phyloP scores from a whole-genome alignment of 2,329 filamentous ascomycete genomes.

The Penicillium corylophilum region DNA sequence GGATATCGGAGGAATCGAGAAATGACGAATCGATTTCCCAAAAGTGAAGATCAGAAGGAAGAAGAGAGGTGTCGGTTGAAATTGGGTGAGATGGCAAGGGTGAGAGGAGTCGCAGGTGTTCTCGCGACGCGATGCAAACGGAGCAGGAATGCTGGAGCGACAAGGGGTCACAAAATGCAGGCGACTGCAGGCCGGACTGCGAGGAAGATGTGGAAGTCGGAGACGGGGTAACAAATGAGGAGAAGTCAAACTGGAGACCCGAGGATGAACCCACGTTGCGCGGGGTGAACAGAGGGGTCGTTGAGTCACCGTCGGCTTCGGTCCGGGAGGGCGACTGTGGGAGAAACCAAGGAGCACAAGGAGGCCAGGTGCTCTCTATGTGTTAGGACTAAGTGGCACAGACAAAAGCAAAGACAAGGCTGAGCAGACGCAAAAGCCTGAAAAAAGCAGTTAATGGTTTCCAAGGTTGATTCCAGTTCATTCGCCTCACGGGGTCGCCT shows the following conservation, averaged over 20 bases:
- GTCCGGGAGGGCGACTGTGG: neutral
- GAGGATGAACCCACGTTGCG: constrained; percentile 20
- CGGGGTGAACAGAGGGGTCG: constrained; percentile 19
- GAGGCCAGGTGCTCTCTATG: neutral
- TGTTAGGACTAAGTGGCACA: neutral
- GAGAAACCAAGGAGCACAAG: neutral
- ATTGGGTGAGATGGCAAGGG: constrained; percentile 5
- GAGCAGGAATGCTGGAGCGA: constrained; percentile 16
- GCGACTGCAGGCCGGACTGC: neutral
- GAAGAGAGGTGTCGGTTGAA: constrained; percentile 1
- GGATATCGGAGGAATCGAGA: neutral
- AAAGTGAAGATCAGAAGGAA: neutral
- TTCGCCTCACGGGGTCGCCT: neutral
- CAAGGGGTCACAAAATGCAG: neutral
- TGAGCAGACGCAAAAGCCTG: neutral
- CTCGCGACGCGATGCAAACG: constrained; percentile 20
- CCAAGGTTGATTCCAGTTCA: neutral
- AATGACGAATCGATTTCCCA: neutral
- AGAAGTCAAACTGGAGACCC: constrained; percentile 9
- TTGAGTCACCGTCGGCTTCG: constrained; percentile 23
- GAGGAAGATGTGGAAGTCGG: neutral
- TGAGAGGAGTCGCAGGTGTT: constrained; percentile 2
- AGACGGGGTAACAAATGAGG: constrained; percentile 4
- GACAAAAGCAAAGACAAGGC: neutral
- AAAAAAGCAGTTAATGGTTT: neutral